phyloP scores from a whole-genome alignment of 768 basidiomycete species.

The Suillus tomentosus region DNA sequence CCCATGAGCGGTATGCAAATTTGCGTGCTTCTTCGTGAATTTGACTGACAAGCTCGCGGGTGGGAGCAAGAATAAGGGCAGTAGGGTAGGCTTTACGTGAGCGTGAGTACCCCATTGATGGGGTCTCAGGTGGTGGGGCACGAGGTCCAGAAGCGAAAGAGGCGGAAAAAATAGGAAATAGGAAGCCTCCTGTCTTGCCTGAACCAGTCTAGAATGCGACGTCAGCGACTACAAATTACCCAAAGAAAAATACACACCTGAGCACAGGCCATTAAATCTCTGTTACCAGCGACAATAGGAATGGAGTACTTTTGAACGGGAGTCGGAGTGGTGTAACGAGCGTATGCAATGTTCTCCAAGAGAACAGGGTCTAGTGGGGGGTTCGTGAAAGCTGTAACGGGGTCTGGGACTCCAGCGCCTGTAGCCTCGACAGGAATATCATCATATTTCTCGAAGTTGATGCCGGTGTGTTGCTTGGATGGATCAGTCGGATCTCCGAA shows the following conservation, averaged over 20 bases:
- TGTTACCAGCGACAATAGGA: conserved; percentile 89
- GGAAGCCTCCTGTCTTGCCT: conserved; percentile 98
- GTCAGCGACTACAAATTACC: conserved; percentile 21
- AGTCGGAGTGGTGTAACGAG: conserved; percentile 93
- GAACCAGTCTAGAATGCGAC: conserved; percentile 81
- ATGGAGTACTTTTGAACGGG: conserved; percentile 99
- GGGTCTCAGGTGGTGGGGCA: conserved; percentile 58
- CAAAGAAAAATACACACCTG: conserved; percentile 53
- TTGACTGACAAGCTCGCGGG: conserved; percentile 97
- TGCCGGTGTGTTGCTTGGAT: conserved; percentile 91
- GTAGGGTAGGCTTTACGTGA: conserved; percentile 93
- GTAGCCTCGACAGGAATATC: conserved; percentile 99
- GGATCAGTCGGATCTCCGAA: conserved; percentile 88
- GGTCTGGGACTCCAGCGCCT: conserved; percentile 95
- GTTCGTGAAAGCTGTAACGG: conserved; percentile 81
- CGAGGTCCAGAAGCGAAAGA: conserved; percentile 84
- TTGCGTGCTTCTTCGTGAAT: conserved; percentile 99
- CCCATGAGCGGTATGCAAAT: conserved; percentile 99
- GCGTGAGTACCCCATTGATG: conserved; percentile 56
- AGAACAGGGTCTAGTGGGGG: conserved; percentile 92
- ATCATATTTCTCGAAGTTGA: conserved; percentile 99
- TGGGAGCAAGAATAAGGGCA: conserved; percentile 96
- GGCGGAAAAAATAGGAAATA: conserved; percentile 97
- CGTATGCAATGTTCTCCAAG: conserved; percentile 90
- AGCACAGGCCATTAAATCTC: conserved; percentile 95